A percentile compares a stretch with the other conserved stretches of the same genome.
These are phyloP conservation scores for Phanerochaete carnosa DNA, from an alignment of 768 basidiomycete genomes.

Conservation along the genomic window DNA sequence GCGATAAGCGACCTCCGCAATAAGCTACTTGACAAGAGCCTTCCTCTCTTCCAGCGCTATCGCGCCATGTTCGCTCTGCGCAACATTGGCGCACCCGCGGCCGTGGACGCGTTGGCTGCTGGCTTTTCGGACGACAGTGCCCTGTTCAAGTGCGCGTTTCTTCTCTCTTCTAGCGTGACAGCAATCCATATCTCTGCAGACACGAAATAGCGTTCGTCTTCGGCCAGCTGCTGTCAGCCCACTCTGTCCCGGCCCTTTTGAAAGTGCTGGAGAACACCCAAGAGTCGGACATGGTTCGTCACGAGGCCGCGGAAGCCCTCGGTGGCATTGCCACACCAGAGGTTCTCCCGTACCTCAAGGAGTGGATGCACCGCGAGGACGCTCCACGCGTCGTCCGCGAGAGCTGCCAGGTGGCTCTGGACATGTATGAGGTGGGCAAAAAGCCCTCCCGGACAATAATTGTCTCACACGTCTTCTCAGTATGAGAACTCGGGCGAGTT, in stretches of 20 bases:
- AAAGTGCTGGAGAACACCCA: slow-evolving; percentile 64
- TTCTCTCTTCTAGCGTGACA: not conserved
- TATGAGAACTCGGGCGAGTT: slow-evolving; percentile 81
- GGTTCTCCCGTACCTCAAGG: slow-evolving; percentile 80
- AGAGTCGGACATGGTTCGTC: slow-evolving; percentile 96
- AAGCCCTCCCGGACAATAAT: not conserved
- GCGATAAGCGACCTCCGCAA: slow-evolving; percentile 53
- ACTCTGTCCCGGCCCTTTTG: slow-evolving; percentile 84
- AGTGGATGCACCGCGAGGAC: slow-evolving; percentile 78
- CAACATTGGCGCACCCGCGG: slow-evolving; percentile 82
- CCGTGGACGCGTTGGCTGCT: slow-evolving; percentile 86
- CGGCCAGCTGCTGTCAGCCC: slow-evolving; percentile 87
- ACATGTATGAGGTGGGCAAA: slow-evolving; percentile 87
- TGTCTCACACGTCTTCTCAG: slow-evolving; percentile 30
- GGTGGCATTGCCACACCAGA: slow-evolving; percentile 97
- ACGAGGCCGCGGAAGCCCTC: slow-evolving; percentile 97
- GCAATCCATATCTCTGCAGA: slow-evolving; percentile 37
- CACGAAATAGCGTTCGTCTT: slow-evolving; percentile 99
- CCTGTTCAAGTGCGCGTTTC: slow-evolving; percentile 77
- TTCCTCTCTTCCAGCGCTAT: slow-evolving; percentile 89
- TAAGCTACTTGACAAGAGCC: slow-evolving; percentile 59
- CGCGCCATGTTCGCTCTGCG: slow-evolving; percentile 98
- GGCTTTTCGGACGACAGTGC: slow-evolving; percentile 89
- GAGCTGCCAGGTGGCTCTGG: slow-evolving; percentile 94
- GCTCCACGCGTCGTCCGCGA: slow-evolving; percentile 89